Evolutionary conservation across 768 basidiomycete species (phyloP).

Genomic region (Hemileccinum rubropunctum): DNA sequence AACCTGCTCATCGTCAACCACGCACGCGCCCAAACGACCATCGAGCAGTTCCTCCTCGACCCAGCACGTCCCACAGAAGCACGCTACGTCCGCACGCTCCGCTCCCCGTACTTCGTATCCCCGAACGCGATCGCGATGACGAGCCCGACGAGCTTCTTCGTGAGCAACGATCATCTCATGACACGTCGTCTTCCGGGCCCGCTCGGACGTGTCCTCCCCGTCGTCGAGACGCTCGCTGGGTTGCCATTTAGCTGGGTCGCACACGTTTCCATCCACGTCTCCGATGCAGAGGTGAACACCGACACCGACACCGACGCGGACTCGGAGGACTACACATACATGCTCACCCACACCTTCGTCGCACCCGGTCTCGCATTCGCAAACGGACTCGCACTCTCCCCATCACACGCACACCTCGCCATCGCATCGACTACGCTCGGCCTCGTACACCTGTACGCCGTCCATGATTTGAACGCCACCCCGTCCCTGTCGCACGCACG

Average conservation of each 20-base stretch:
- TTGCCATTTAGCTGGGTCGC: conserved; percentile 61
- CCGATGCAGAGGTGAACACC: conserved; percentile 22
- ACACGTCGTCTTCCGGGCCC: conserved; percentile 55
- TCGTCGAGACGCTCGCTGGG: conserved; percentile 52
- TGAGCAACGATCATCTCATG: conserved; percentile 69
- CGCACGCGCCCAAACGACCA: conserved; percentile 53
- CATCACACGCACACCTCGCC: conserved; percentile 47
- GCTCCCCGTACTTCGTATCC: conserved; percentile 55
- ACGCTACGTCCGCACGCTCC: conserved; percentile 57
- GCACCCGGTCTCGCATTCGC: conserved; percentile 58
- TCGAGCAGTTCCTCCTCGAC: conserved; percentile 64
- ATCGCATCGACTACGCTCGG: conserved; percentile 52
- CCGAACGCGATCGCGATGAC: conserved; percentile 69
- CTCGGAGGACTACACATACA: no score
- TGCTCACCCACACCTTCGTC: conserved; percentile 39
- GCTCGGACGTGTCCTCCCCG: conserved; percentile 49
- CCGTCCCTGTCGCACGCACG: conserved; percentile 39
- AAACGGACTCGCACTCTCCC: conserved; percentile 66
- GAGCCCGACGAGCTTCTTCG: conserved; percentile 64
- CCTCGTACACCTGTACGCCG: conserved; percentile 50
- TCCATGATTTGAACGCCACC: conserved; percentile 44
- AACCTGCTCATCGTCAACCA: conserved; percentile 71
- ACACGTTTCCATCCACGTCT: conserved; percentile 46
- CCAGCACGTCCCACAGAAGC: conserved; percentile 44
- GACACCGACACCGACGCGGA: no score